phyloP scores from a whole-genome alignment of 169 alveolate species.

The Cryptosporidium parvum region DNA sequence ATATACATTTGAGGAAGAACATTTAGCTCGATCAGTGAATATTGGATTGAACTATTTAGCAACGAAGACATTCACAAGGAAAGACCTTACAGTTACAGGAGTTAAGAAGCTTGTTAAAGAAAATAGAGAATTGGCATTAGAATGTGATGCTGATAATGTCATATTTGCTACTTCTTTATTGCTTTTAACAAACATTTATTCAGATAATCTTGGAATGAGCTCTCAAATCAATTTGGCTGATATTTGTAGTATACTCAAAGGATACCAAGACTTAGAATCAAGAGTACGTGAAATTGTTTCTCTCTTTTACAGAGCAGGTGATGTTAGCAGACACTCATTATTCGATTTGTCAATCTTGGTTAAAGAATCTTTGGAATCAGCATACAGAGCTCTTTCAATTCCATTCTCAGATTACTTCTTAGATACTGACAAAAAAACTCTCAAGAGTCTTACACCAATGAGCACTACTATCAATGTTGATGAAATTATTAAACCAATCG shows the following conservation, averaged over 20 bases:
- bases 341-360: not conserved
- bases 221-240: not conserved
- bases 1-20: not conserved
- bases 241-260: conserved; percentile 28
- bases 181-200: conserved; percentile 2
- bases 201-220: not conserved
- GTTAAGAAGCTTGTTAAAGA: conserved; percentile 26
- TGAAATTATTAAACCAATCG: conserved; percentile 15
- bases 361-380: conserved; percentile 22
- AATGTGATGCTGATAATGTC: conserved; percentile 8
- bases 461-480: not conserved
- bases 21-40: not conserved
- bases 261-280: not conserved
- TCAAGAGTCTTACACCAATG: conserved; percentile 27
- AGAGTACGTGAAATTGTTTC: not conserved
- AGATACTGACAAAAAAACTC: not conserved
- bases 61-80: not conserved
- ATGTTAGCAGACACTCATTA: not conserved
- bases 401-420: conserved; percentile 34
- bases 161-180: conserved; percentile 9
- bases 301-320: not conserved
- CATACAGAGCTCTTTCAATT: conserved; percentile 16
- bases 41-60: conserved; percentile 18
- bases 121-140: conserved; percentile 4
- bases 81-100: conserved; percentile 12